phyloP scores from a whole-genome alignment of 2,329 filamentous ascomycete species.

The Cytospora piceae region DNA sequence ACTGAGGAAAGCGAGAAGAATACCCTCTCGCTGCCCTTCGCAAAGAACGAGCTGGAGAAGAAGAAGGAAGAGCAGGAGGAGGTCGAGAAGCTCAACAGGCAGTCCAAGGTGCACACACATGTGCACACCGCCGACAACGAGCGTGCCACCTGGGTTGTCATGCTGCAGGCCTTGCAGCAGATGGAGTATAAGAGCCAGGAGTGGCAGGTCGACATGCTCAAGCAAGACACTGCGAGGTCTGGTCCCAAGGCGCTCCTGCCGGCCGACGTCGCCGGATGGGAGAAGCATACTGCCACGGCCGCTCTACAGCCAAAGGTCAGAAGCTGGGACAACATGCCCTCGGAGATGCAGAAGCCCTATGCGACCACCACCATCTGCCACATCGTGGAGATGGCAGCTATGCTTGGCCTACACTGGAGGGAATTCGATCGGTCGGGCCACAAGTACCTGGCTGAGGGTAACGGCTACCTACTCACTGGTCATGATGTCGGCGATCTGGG shows the following conservation, averaged over 20 bases:
- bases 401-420: conserved; percentile 62
- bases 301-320: conserved; percentile 50
- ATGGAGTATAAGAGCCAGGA: conserved; percentile 53
- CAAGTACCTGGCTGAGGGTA: conserved; percentile 59
- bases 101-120: conserved; percentile 37
- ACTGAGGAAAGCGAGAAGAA: conserved; percentile 41
- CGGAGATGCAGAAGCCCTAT: conserved; percentile 51
- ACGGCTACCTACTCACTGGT: conserved; percentile 56
- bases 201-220: conserved; percentile 47
- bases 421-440: conserved; percentile 57
- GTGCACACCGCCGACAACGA: conserved; percentile 61
- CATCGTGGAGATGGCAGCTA: conserved; percentile 57
- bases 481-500: conserved; percentile 53
- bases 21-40: conserved; percentile 33
- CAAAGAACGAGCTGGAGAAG: conserved; percentile 14
- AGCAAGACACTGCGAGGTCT: conserved; percentile 32
- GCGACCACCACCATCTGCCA: conserved; percentile 61
- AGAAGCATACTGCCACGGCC: conserved; percentile 47
- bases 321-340: conserved; percentile 58
- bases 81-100: conserved; percentile 19
- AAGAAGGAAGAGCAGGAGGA: conserved; percentile 24
- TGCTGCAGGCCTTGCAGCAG: conserved; percentile 54
- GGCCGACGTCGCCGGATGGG: conserved; percentile 32
- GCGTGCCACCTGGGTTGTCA: conserved; percentile 56
- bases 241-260: conserved; percentile 31